These are phyloP conservation scores for Lachnellula subtilissima DNA, from an alignment of 2,329 filamentous ascomycete species.

Conservation along the genomic window DNA sequence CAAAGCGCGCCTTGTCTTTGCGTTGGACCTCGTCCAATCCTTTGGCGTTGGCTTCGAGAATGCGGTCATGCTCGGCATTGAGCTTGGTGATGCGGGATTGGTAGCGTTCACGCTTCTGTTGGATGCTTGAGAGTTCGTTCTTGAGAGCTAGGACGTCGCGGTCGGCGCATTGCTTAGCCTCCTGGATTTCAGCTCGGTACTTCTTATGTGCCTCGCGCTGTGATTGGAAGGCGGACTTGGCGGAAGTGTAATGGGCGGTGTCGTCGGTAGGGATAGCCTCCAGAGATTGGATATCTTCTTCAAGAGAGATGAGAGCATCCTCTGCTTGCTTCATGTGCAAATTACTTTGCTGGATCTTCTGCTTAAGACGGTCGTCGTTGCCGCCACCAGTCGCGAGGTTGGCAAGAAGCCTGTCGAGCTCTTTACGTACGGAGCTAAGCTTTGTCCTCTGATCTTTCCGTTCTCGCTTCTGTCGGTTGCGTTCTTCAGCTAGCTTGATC, in stretches of 20 bases:
- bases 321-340: conserved; percentile 66
- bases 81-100: conserved; percentile 67
- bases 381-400: conserved; percentile 65
- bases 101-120: conserved; percentile 69
- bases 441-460: conserved; percentile 72
- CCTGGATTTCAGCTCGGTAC: conserved; percentile 49
- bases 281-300: conserved; percentile 57
- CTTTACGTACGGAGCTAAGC: conserved; percentile 62
- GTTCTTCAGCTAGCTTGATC: conserved; percentile 64
- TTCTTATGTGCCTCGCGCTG: conserved; percentile 42
- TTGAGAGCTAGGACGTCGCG: conserved; percentile 58
- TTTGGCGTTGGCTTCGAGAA: conserved; percentile 60
- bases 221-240: conserved; percentile 50
- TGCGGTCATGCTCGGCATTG: conserved; percentile 65
- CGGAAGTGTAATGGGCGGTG: conserved; percentile 46
- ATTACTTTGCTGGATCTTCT: conserved; percentile 70
- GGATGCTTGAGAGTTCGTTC: conserved; percentile 57
- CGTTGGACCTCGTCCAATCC: conserved; percentile 39
- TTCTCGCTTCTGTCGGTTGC: conserved; percentile 61
- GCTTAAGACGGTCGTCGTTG: conserved; percentile 69
- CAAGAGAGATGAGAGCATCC: conserved; percentile 51
- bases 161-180: conserved; percentile 57
- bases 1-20: conserved; percentile 25
- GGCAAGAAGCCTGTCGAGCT: conserved; percentile 64
- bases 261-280: conserved; percentile 62